A percentile compares a stretch with the other conserved stretches of the same genome.
Conservation (phyloP, 805 yeast species). For the Saturnispora kantuleensis region DNA sequence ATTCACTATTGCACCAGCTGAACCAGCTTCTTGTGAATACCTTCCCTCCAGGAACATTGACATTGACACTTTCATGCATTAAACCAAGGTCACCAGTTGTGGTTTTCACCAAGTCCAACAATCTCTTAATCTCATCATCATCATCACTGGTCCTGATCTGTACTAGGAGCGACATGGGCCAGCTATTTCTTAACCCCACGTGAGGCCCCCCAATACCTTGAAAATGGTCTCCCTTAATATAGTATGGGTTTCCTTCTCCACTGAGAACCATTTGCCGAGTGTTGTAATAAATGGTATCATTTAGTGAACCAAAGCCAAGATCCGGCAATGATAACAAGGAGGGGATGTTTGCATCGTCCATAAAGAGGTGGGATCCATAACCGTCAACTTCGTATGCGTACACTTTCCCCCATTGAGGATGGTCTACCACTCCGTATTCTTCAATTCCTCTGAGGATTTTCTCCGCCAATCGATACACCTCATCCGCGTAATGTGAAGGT, state of each 20-base stretch:
- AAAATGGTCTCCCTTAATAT: conserved; percentile 48
- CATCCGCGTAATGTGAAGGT: conserved; percentile 8
- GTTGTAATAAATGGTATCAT: conserved; percentile 59
- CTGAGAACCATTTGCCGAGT: conserved; percentile 69
- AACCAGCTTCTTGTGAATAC: conserved; percentile 77
- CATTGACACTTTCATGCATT: conserved; percentile 76
- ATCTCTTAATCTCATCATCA: conserved; percentile 52
- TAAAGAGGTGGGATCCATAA: conserved; percentile 57
- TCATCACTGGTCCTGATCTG: conserved; percentile 66
- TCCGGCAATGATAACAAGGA: conserved; percentile 74
- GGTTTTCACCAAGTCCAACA: conserved; percentile 40
- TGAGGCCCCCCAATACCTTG: conserved; percentile 90
- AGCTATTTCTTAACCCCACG: conserved; percentile 67
- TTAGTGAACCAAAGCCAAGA: conserved; percentile 45
- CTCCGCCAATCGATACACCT: conserved; percentile 23
- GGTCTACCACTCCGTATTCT: conserved; percentile 51
- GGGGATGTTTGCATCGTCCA: conserved; percentile 92
- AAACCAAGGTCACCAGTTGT: conserved; percentile 70
- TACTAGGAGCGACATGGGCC: conserved; percentile 85
- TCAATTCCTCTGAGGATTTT: conserved; percentile 34
- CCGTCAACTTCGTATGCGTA: conserved; percentile 89
- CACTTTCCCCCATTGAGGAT: conserved; percentile 63
- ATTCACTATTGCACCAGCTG: conserved; percentile 90
- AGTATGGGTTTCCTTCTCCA: conserved; percentile 71
- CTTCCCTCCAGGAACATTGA: conserved; percentile 39